Evolutionary conservation across 306 rosid genomes (phyloP).

Genomic region (Biancaea sappan): DNA sequence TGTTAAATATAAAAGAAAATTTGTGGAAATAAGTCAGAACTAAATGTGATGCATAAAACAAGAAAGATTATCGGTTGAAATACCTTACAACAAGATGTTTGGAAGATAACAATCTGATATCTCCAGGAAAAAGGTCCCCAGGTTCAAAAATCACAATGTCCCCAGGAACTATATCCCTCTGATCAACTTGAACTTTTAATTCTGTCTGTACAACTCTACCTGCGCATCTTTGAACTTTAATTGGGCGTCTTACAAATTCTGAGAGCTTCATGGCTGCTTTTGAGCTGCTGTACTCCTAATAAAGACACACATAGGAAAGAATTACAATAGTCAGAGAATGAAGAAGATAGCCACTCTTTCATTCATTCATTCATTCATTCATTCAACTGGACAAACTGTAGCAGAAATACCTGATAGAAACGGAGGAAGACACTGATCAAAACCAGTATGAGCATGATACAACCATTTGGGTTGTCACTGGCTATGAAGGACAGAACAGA

Average conservation of each 20-base stretch:
- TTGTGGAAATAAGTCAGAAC: constrained; percentile 21
- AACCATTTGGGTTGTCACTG: constrained; percentile 63
- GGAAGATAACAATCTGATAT: constrained; percentile 72
- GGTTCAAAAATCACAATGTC: constrained; percentile 89
- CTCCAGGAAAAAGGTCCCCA: constrained; percentile 91
- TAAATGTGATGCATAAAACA: too few species aligned
- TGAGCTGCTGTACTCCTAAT: constrained; percentile 77
- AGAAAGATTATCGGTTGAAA: background rate
- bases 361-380: background rate
- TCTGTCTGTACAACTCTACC: constrained; percentile 82
- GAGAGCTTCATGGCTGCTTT: constrained; percentile 87
- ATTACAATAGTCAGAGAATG: background rate
- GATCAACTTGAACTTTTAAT: constrained; percentile 77
- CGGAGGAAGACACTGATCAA: constrained; percentile 76
- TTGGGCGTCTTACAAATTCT: constrained; percentile 66
- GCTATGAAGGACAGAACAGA: constrained; percentile 68
- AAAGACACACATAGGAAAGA: constrained; percentile 29
- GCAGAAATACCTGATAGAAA: constrained; percentile 61
- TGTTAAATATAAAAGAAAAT: constrained; percentile 42
- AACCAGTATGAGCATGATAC: constrained; percentile 73
- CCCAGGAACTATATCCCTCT: constrained; percentile 82
- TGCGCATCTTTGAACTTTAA: constrained; percentile 87
- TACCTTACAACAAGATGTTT: constrained; percentile 89
- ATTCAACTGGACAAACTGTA: background rate
- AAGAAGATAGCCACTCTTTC: background rate